phyloP scores from a whole-genome alignment of 73 alveolate genomes.

The Paramecium octaurelia region DNA sequence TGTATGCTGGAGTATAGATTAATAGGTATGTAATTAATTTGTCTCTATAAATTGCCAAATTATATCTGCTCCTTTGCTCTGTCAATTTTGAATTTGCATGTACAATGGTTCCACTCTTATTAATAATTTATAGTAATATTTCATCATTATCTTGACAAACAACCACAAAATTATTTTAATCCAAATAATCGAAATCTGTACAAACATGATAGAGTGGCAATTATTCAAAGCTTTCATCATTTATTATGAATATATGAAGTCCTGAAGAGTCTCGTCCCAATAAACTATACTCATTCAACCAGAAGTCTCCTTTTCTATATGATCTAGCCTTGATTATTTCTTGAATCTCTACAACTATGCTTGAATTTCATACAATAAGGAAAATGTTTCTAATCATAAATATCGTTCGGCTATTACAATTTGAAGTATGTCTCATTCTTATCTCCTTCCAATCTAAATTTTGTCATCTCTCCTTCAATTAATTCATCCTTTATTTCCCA shows the following conservation, averaged over 20 bases:
- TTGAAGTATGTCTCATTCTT: not conserved
- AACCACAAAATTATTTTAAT: not conserved
- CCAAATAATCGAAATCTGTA: slow-evolving; percentile 7
- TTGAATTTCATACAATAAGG: not conserved
- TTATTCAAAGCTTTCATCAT: not conserved
- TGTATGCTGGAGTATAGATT: not conserved
- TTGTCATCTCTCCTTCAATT: not conserved
- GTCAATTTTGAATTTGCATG: not conserved
- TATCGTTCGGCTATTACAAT: not conserved
- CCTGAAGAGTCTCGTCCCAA: not conserved
- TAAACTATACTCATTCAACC: not conserved
- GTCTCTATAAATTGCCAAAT: not conserved
- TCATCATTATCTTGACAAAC: not conserved
- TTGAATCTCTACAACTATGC: not conserved
- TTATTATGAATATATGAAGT: not conserved
- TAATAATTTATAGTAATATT: not conserved
- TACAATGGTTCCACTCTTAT: not conserved
- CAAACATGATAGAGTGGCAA: not conserved
- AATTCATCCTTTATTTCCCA: not conserved
- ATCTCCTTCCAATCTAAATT: not conserved
- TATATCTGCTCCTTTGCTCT: not conserved
- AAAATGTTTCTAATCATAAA: not conserved
- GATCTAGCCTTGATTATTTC: not conserved
- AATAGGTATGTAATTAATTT: not conserved
- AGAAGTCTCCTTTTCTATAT: not conserved